Percentiles rank a stretch among this genome's conserved stretches.
Conservation (phyloP, 495 filamentous ascomycete species). For the Aspergillus cristatus region DNA sequence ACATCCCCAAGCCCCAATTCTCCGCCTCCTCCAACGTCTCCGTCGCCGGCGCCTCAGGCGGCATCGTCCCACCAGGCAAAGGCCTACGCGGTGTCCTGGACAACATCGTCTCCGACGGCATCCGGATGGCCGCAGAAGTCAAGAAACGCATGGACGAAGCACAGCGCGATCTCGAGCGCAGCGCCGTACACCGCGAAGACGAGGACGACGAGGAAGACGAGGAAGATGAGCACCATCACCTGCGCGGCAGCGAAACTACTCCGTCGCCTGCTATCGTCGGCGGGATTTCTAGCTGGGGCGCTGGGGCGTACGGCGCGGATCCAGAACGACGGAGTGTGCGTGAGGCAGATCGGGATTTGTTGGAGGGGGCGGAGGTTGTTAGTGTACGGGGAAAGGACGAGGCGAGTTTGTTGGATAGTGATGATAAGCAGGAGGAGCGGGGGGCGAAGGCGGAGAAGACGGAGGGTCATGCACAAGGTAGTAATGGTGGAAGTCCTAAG, state of each 20-base stretch:
- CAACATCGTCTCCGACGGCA: slow-evolving; percentile 94
- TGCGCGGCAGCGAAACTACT: slow-evolving; percentile 9
- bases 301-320: slow-evolving; percentile 42
- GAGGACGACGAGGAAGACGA: slow-evolving; percentile 70
- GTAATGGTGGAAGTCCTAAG: no score
- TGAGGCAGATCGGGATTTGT: slow-evolving; percentile 65
- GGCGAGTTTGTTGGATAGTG: slow-evolving; percentile 16
- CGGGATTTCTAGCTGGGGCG: slow-evolving; percentile 38
- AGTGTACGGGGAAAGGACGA: slow-evolving; percentile 22
- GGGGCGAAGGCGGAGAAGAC: background rate
- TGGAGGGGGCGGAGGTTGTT: slow-evolving; percentile 47
- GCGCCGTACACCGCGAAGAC: slow-evolving; percentile 60
- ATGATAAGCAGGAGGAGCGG: slow-evolving; percentile 1
- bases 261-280: slow-evolving; percentile 25
- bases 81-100: slow-evolving; percentile 88
- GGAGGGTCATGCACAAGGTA: no score
- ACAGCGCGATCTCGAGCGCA: slow-evolving; percentile 73
- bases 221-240: slow-evolving; percentile 35
- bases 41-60: slow-evolving; percentile 37
- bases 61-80: slow-evolving; percentile 53
- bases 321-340: slow-evolving; percentile 53
- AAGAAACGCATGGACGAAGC: slow-evolving; percentile 87
- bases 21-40: slow-evolving; percentile 28
- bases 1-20: slow-evolving; percentile 33
- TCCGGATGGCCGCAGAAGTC: slow-evolving; percentile 89